These are phyloP conservation scores for Fusarium musae DNA, from an alignment of 2,329 filamentous ascomycete species.

Conservation along the genomic window DNA sequence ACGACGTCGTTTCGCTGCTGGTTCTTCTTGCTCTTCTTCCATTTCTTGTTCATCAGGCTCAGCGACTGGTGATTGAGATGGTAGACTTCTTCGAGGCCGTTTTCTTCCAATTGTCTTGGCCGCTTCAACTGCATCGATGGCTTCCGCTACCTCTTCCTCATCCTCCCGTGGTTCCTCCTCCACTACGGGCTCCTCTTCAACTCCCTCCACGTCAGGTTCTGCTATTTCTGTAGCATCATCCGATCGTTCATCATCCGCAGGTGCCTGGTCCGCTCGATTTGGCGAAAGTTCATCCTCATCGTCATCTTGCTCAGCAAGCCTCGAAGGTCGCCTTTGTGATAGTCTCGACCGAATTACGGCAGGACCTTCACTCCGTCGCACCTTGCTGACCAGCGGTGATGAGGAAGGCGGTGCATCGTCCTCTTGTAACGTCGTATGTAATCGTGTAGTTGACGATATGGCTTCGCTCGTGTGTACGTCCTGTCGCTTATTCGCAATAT, in stretches of 20 bases:
- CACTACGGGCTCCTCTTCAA: conserved; percentile 37
- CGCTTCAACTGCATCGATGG: conserved; percentile 57
- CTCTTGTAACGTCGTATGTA: conserved; percentile 55
- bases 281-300: conserved; percentile 51
- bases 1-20: conserved; percentile 53
- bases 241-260: conserved; percentile 25
- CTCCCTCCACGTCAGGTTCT: background rate
- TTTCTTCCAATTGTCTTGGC: conserved; percentile 57
- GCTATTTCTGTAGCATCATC: conserved; percentile 11
- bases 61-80: conserved; percentile 55
- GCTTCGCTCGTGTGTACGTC: conserved; percentile 51
- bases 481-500: conserved; percentile 62
- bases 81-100: conserved; percentile 53
- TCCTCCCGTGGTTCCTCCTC: conserved; percentile 32
- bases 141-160: conserved; percentile 51
- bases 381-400: conserved; percentile 59
- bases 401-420: conserved; percentile 47
- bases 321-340: conserved; percentile 37
- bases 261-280: conserved; percentile 26
- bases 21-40: conserved; percentile 41
- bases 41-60: conserved; percentile 51
- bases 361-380: conserved; percentile 49
- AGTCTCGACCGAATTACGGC: conserved; percentile 48
- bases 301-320: conserved; percentile 33
- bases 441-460: conserved; percentile 54